These are phyloP conservation scores for Beta corolliflora DNA, from an alignment of 179 eudicot genomes.

Conservation along the genomic window DNA sequence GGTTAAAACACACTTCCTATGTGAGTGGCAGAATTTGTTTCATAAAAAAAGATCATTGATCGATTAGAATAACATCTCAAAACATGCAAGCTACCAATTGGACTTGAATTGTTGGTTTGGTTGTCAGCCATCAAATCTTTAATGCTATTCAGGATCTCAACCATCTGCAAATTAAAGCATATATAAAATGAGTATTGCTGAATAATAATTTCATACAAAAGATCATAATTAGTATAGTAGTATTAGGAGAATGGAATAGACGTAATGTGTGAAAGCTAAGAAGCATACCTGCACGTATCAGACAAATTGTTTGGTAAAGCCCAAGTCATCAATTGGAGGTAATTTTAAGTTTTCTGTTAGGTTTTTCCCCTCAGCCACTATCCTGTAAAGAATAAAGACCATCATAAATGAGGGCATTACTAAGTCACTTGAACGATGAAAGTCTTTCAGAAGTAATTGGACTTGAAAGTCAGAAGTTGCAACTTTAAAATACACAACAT, in stretches of 20 bases:
- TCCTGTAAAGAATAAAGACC: constrained; percentile 32
- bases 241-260: neutral
- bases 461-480: neutral
- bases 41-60: no score
- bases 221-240: neutral
- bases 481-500: neutral
- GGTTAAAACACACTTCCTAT: neutral
- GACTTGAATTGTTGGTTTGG: constrained; percentile 37
- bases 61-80: neutral
- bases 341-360: constrained; percentile 41
- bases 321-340: constrained; percentile 49
- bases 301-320: constrained; percentile 46
- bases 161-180: constrained; percentile 35
- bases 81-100: constrained; percentile 47
- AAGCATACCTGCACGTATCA: constrained; percentile 53
- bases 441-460: neutral
- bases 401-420: neutral
- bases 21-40: no score
- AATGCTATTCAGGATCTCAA: constrained; percentile 51
- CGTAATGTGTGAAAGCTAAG: neutral
- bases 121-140: constrained; percentile 51
- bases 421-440: neutral
- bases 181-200: neutral
- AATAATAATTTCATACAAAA: neutral
- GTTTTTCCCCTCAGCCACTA: constrained; percentile 37